Evolutionary conservation across 75 land plant species (phyloP), one percentile per base, ranked within the genome.

Genomic region (Adiantum capillusveneris): DNA sequence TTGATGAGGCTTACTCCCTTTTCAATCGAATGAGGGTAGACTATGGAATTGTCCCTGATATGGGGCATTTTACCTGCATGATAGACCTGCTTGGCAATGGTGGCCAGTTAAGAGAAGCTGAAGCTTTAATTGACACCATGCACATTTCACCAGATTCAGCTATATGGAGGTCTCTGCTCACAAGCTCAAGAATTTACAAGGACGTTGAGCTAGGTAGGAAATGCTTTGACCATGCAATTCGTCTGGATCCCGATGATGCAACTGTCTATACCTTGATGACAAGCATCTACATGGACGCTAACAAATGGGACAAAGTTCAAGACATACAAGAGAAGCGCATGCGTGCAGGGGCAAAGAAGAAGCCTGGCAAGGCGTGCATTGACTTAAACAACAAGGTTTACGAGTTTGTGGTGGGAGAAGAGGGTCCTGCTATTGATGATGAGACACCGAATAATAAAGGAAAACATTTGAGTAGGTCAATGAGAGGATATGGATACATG

Each of bases 21-120:
- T 49, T 62, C 1, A 26, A 46, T 20, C 17, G 17, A 22, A 62
- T 62, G 64, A 29, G 9, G n/a, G 20, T 9, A 26, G 14, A 50
- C 31, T 62, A n/a, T 62, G 64, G 64, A 24, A 50, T 62, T 30
- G 22, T 16, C 24, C 65, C 61, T 50, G 25, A 25, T 17, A 31
- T 62, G 13, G 58, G 45, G 6, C 65, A 62, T 44, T 62, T 49
- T 19, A 45, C 28, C 17, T 62, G 65, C 37, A 62, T 62, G n/a
- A 44, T 62, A 49, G 65, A 62, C 34, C 26, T 62, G 53, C 65
- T 62, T 29, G 65, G 65, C 26, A 58, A 60, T 16, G n/a, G 57
- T 27, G 56, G 56, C 2, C 58, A 25, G 19, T 43, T 62, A 60
- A 43, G 45, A 28, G 65, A 62, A 50, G 65, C 58, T 43, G 27